Evolutionary conservation across 306 rosid genomes (phyloP).

Genomic region (Ormosia semicastrata): DNA sequence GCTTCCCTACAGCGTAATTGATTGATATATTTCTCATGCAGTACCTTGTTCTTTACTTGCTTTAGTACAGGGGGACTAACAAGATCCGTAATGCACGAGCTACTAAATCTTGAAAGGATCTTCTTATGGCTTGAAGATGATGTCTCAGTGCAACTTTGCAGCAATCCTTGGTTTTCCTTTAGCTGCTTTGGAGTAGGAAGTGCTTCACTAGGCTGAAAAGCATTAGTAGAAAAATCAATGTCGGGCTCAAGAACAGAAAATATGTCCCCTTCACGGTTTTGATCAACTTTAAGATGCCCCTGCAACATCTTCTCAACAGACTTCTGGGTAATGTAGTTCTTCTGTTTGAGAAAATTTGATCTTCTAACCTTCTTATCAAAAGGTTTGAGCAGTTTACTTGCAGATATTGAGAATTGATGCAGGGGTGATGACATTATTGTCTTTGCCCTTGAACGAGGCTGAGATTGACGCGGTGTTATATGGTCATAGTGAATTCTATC

Average conservation of each 20-base stretch:
- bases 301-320: slow-evolving; percentile 48
- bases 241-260: slow-evolving; percentile 76
- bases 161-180: slow-evolving; percentile 39
- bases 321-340: slow-evolving; percentile 50
- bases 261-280: slow-evolving; percentile 59
- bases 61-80: slow-evolving; percentile 81
- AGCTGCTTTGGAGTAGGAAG: slow-evolving; percentile 58
- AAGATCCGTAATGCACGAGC: slow-evolving; percentile 34
- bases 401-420: slow-evolving; percentile 52
- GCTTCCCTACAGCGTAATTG: slow-evolving; percentile 71
- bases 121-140: slow-evolving; percentile 56
- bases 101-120: slow-evolving; percentile 55
- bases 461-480: slow-evolving; percentile 65
- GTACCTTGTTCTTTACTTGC: slow-evolving; percentile 60
- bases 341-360: slow-evolving; percentile 40
- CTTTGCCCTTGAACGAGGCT: slow-evolving; percentile 62
- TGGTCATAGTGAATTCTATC: slow-evolving; percentile 62
- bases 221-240: slow-evolving; percentile 38
- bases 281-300: slow-evolving; percentile 37
- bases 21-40: slow-evolving; percentile 79
- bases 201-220: slow-evolving; percentile 29
- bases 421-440: slow-evolving; percentile 46
- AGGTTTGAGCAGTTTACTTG: slow-evolving; percentile 64
- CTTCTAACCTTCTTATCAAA: slow-evolving; percentile 31
- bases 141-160: slow-evolving; percentile 35